Base-by-base conservation (phyloP, 2,329 filamentous ascomycete species). In the Orbilia oligospora region DNA sequence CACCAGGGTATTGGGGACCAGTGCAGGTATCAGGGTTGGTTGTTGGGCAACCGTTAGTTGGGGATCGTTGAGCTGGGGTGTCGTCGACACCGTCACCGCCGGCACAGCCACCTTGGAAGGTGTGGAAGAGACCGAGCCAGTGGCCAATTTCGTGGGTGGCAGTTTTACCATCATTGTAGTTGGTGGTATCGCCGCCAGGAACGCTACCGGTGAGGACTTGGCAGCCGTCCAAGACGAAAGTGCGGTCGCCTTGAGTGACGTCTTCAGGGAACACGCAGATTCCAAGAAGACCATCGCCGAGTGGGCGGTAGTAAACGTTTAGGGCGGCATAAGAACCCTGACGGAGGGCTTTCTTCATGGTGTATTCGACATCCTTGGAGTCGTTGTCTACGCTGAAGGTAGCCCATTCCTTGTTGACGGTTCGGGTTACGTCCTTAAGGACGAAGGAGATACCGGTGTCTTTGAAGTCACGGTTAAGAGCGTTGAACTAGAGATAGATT, bases 61-160 rank as follows among this genome's bases (percentile, higher is more conserved):
- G 51, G 51, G 80, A 83, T 12, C 81, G 72, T 67, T 86, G 83
- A 18, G 84, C 83, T 2, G 85, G 85, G 14, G 85, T 87, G 67
- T 87, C 86, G 55, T 81, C 71, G 18, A 86, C 83, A 75, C 81
- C 84, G 78, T 85, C 83, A 33, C 85, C 86, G 46, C 83, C 80
- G 4, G 84, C 84, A 76, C 84, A 85, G 55, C 83, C 83, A 49
- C 84, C 86, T 76, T 87, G 81, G 82, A 87, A 87, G 58, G 86
- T 87, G 81, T 88, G 86, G 81, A 83, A 84, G 24, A 88, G 84
- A 65, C 86, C 86, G 70, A 87, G 82, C 86, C 86, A 87, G 83
- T 87, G 86, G 18, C 86, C 86, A 46, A 85, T 83, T 82, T 87
- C 75, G 68, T 78, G 75, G 46, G 75, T 78, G 53, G 68, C 68